Conservation (phyloP, 345 rosid genomes). For the Sonneratia caseolaris region DNA sequence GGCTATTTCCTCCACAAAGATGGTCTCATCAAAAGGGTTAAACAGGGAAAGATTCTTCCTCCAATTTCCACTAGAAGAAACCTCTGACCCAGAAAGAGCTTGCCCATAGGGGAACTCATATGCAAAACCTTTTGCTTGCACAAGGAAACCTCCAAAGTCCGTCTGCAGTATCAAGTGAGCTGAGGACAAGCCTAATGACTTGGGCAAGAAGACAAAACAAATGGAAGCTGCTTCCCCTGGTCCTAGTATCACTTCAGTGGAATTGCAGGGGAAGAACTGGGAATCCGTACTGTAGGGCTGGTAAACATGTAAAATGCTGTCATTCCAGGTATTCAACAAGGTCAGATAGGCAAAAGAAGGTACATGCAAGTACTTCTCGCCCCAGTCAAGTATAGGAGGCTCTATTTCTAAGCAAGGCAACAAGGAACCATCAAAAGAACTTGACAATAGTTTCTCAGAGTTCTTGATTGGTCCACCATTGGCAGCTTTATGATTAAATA, state of each 20-base stretch:
- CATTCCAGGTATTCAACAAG: conserved; percentile 43
- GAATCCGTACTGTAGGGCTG: conserved; percentile 48
- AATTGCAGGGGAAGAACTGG: conserved; percentile 63
- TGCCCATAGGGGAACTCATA: conserved; percentile 46
- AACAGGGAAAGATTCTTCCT: conserved; percentile 47
- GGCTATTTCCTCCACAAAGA: conserved; percentile 41
- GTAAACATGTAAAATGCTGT: conserved; percentile 47
- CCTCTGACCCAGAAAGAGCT: conserved; percentile 27
- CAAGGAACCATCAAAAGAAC: conserved; percentile 22
- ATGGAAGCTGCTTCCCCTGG: conserved; percentile 54
- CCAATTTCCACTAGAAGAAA: conserved; percentile 29
- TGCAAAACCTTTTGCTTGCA: conserved; percentile 52
- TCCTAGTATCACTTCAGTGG: conserved; percentile 35
- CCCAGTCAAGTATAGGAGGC: conserved; percentile 56
- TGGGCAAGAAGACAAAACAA: conserved; percentile 62
- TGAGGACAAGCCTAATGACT: conserved; percentile 45
- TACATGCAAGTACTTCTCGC: conserved; percentile 32
- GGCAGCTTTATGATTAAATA: conserved; percentile 18
- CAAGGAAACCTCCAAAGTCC: conserved; percentile 58
- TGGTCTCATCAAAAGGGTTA: conserved; percentile 50
- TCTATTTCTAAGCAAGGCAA: conserved; percentile 34
- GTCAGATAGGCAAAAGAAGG: conserved; percentile 52
- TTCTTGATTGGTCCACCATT: conserved; percentile 20
- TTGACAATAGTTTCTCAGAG: conserved; percentile 22
- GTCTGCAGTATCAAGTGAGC: conserved; percentile 54